phyloP scores from a whole-genome alignment of 2,329 filamentous ascomycete genomes.

The Tetracladium maxilliforme region DNA sequence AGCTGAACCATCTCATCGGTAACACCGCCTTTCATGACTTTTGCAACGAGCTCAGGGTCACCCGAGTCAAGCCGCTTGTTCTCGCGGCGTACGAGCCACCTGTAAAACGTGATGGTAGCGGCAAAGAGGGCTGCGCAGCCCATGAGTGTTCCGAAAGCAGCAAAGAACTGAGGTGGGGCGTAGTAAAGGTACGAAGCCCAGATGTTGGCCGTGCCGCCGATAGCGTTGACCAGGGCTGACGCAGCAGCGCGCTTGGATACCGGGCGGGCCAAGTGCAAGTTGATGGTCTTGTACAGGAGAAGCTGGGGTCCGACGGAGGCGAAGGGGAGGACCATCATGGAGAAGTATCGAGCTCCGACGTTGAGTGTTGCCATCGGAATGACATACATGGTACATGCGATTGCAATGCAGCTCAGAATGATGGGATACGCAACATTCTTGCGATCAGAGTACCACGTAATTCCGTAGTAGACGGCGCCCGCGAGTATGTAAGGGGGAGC shows the following conservation, averaged over 20 bases:
- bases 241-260: slow-evolving; percentile 24
- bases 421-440: slow-evolving; percentile 19
- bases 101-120: slow-evolving; percentile 18
- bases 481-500: slow-evolving; percentile 28
- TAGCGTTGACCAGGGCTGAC: slow-evolving; percentile 22
- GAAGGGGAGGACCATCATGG: slow-evolving; percentile 24
- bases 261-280: slow-evolving; percentile 23
- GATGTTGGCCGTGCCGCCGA: slow-evolving; percentile 18
- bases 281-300: slow-evolving; percentile 24
- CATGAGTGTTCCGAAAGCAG: slow-evolving; percentile 22
- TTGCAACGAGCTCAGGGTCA: slow-evolving; percentile 18
- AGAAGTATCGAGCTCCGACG: slow-evolving; percentile 22
- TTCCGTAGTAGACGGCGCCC: slow-evolving; percentile 16
- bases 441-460: slow-evolving; percentile 20
- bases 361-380: slow-evolving; percentile 20
- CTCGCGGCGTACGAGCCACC: slow-evolving; percentile 20
- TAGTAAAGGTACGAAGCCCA: slow-evolving; percentile 21
- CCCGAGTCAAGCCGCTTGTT: slow-evolving; percentile 21
- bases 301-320: slow-evolving; percentile 22
- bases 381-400: slow-evolving; percentile 19
- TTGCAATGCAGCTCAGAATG: slow-evolving; percentile 18
- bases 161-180: slow-evolving; percentile 20
- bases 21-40: slow-evolving; percentile 23
- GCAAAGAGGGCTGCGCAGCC: slow-evolving; percentile 17
- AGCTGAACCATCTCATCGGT: slow-evolving; percentile 26